These are phyloP conservation scores for Rhododendron ferrugineum DNA, from an alignment of 148 eudicot species.

Conservation along the genomic window DNA sequence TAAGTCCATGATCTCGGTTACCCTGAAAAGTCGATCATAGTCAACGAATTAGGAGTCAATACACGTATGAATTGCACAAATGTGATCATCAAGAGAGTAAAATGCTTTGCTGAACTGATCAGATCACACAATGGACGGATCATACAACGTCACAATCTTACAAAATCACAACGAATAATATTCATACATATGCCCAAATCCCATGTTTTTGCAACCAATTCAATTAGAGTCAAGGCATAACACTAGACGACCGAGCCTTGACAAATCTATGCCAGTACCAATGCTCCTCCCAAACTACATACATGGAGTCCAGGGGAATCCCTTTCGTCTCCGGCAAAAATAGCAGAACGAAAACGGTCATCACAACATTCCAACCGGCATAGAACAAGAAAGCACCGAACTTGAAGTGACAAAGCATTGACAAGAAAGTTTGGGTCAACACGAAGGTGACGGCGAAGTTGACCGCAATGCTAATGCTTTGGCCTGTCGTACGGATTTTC, in stretches of 20 bases:
- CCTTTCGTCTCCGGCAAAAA: constrained; percentile 61
- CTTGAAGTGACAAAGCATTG: constrained; percentile 58
- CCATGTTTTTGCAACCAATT: not conserved
- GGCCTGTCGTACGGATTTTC: constrained; percentile 47
- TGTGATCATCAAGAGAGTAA: not conserved
- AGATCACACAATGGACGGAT: not conserved
- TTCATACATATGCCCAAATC: not conserved
- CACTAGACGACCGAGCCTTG: constrained; percentile 10
- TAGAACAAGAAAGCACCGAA: constrained; percentile 52
- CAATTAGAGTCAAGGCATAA: not conserved
- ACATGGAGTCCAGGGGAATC: constrained; percentile 49
- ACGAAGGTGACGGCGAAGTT: constrained; percentile 46
- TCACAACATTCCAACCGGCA: constrained; percentile 45
- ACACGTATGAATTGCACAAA: too few species aligned
- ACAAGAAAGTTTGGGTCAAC: constrained; percentile 52
- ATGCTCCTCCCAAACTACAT: constrained; percentile 51
- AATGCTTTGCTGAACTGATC: not conserved
- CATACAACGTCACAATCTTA: not conserved
- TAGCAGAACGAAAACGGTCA: constrained; percentile 45
- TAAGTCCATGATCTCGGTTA: too few species aligned
- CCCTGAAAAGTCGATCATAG: too few species aligned
- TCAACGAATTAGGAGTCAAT: too few species aligned
- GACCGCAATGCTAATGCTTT: constrained; percentile 44
- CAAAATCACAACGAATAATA: not conserved
- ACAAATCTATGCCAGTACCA: constrained; percentile 64